Base-by-base conservation (phyloP, 176 grass and related monocot genomes). In the Oryza brachyantha region DNA sequence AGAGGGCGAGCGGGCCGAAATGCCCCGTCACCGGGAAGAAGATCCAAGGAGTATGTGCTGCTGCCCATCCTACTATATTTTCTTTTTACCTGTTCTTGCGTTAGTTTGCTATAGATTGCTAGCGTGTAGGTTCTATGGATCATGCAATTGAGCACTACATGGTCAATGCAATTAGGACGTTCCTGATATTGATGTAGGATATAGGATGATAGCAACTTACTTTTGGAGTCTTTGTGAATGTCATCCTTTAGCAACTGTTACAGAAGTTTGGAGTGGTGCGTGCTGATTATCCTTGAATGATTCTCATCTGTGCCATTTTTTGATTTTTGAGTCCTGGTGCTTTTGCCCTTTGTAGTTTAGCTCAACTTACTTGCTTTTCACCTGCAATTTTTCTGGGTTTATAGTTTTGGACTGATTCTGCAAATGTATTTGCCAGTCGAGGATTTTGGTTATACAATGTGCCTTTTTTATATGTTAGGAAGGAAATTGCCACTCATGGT, bases 1-100 rank as follows among this genome's bases (percentile, higher is more conserved):
- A 96, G 86, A 85, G 93, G 24, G 93, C 90, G 54, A 96, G 93
- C 46, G 90, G 93, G 4, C 90, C 93, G 29, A 96, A 92, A 83
- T 96, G 93, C 84, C 90, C 90, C 3, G 90, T 96, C 59, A 96
- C 90, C 7, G 93, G 93, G 7, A 96, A 92, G 90, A 90, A 88
- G 81, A 96, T 96, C 81, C 93, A 96, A 84, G 93, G 93, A 79
- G 90, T 96, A 90, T 21, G 88, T 79, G 12, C 27, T 79, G 12
- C 27, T 26, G 8, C 66, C 31, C 3, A 5, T 35, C 46, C 29
- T 32, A 2, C 22, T 21, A 1, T n/a, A n/a, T n/a, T n/a, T n/a
- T n/a, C 25, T 37, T 59, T 36, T 61, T 21, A 12, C 21, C 10
- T 37, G 2, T 39, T 66, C 10, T 57, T 13, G 29, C 22, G 6